Evolutionary conservation across 768 basidiomycete genomes (phyloP), one percentile per base, ranked within the genome.

Genomic region (Pulveroboletus frians): DNA sequence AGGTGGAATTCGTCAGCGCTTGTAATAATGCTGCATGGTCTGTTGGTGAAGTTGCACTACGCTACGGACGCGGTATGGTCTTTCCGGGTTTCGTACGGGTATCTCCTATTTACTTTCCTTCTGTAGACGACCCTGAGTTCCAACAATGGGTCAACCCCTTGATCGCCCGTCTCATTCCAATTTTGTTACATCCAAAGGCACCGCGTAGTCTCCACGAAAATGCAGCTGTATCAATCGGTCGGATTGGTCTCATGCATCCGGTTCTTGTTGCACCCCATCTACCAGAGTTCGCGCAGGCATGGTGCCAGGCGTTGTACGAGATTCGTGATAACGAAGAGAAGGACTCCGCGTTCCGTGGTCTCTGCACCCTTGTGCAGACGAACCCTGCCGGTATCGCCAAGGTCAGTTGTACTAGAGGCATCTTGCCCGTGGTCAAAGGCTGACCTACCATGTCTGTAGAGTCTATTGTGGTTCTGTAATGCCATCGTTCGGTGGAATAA

Each of bases 1-100:
- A 91, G 60, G 77, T 87, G 29, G 94, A 97, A 67, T 92, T 93
- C 62, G 83, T 98, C 54, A 94, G 92, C 57, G 96, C 95, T 5
- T 94, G 92, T 67, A 99, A 99, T 70, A 99, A 99, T 64, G 96
- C 96, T 9, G 95, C 95, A 1, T 99, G 96, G 96, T 93, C 92
- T n/a, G 93, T 96, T 26, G 96, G 96, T 38, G 96, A 99, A 69
- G 92, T 99, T 29, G 92, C 96, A 8, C 71, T 99, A 53, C 89
- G 92, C 40, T 93, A 90, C 64, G 89, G 92, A 45, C 75, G 81
- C 56, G 85, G 89, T 88, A 63, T 49, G 46, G 46, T 27, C 7
- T 46, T 57, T 4, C 18, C 38, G 17, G 17, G 11, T 18, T 15
- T 44, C 8, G 13, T 40, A 43, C 18, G 2, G 23, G 23, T 27